These are phyloP conservation scores for Carex sylvatica DNA, from an alignment of 202 grass and related monocot species.

Conservation along the genomic window DNA sequence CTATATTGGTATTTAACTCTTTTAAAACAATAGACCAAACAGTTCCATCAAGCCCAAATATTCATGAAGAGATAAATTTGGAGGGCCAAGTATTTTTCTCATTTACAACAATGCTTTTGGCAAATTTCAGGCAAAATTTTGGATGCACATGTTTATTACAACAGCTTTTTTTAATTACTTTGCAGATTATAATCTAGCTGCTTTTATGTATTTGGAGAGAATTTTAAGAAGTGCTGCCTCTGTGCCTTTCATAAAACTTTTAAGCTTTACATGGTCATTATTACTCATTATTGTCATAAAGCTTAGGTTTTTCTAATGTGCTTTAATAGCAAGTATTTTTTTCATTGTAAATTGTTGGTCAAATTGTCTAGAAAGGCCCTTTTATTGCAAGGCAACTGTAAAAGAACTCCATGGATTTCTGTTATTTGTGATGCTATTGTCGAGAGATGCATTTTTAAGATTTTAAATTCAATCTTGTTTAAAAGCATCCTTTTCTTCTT, in stretches of 20 bases:
- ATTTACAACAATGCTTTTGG: constrained; percentile 21
- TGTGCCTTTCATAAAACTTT: constrained; percentile 67
- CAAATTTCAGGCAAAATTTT: constrained; percentile 19
- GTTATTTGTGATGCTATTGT: constrained; percentile 19
- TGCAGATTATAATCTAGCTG: constrained; percentile 78
- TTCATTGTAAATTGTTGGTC: constrained; percentile 24
- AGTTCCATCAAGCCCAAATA: not conserved
- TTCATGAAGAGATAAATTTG: not conserved
- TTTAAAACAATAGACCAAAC: not conserved
- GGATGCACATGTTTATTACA: constrained; percentile 41
- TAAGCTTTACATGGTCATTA: constrained; percentile 55
- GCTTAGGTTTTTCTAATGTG: constrained; percentile 39
- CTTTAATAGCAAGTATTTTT: constrained; percentile 46
- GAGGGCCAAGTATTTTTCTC: not conserved
- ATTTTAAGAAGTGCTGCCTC: constrained; percentile 35
- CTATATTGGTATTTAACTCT: not conserved
- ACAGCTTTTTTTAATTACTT: constrained; percentile 54
- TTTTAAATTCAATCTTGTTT: constrained; percentile 15
- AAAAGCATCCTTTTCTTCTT: not conserved
- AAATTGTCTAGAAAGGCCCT: constrained; percentile 44
- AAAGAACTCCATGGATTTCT: constrained; percentile 56
- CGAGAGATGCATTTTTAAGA: not conserved
- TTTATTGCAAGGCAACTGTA: constrained; percentile 49
- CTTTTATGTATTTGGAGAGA: constrained; percentile 68
- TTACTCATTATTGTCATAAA: constrained; percentile 49